A percentile compares a stretch with the other conserved stretches of the same genome.
phyloP scores from a whole-genome alignment of 2,329 filamentous ascomycete genomes.

The Fusarium illudens region DNA sequence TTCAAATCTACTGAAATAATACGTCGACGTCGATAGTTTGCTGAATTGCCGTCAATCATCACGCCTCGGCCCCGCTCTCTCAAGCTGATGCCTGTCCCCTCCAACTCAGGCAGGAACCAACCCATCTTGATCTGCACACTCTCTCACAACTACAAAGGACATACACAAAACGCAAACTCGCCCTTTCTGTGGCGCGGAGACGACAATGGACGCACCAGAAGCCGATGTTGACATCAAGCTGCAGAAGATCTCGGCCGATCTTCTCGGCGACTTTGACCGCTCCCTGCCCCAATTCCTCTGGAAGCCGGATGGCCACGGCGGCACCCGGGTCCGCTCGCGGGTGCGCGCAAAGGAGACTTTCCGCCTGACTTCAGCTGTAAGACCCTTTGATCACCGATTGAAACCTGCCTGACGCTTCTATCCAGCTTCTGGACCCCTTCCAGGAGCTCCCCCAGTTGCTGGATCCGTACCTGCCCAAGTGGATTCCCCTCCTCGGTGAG shows the following conservation, averaged over 20 bases:
- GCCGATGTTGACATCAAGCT: slow-evolving; percentile 69
- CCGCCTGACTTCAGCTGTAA: slow-evolving; percentile 58
- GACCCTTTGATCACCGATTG: background rate
- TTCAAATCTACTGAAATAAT: background rate
- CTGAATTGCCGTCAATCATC: background rate
- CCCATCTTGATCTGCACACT: background rate
- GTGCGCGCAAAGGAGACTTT: slow-evolving; percentile 60
- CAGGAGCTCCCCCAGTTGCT: slow-evolving; percentile 95
- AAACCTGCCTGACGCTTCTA: background rate
- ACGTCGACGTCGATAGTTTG: background rate
- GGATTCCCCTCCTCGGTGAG: slow-evolving; percentile 78
- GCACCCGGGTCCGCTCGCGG: slow-evolving; percentile 54
- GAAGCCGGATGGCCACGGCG: slow-evolving; percentile 57
- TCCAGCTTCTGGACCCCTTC: slow-evolving; percentile 78
- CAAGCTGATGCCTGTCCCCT: slow-evolving; percentile 18
- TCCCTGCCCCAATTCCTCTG: slow-evolving; percentile 62
- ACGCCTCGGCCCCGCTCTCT: slow-evolving; percentile 18
- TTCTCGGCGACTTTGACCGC: slow-evolving; percentile 66
- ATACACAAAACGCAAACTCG: background rate
- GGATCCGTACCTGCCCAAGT: slow-evolving; percentile 79
- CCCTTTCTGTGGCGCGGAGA: background rate
- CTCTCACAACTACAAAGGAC: background rate
- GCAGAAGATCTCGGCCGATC: slow-evolving; percentile 66
- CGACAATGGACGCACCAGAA: slow-evolving; percentile 67
- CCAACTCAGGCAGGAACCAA: background rate